Evolutionary conservation across 768 basidiomycete genomes (phyloP), one percentile per base, ranked within the genome.

Genomic region (Dentipellis sp.): DNA sequence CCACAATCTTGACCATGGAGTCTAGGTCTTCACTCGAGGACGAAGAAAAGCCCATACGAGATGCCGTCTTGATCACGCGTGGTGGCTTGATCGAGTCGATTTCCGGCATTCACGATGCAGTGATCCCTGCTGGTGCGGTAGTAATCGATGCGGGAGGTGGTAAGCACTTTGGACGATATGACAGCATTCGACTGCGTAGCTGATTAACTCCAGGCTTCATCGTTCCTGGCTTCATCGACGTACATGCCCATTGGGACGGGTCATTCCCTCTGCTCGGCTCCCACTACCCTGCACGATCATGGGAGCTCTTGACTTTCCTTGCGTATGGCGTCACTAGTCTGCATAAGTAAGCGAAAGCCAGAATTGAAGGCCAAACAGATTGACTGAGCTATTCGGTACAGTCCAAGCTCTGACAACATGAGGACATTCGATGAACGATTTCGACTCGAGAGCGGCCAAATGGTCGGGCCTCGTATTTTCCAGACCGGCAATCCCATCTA

Each of bases 391-490:
- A 9, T 45, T 11, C 10, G n/a, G n/a, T 7, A 2, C 4, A 45
- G 42, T 17, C 42, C 42, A 5, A 45, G 42, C 1, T n/a, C 42
- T 1, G 17, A 45, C 16, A 45, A 45, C 42, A 19, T 45, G 10
- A 17, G 19, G n/a, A 45, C 42, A 10, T 86, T 82, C 62, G 71
- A 77, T 42, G 87, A 88, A 65, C 81, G 86, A 35, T 80, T 75
- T 63, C 78, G 85, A 4, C 69, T 87, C 3, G 87, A 89, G 64
- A 78, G 82, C 47, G 87, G 87, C 1, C 75, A 80, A 54, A 76
- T 82, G 67, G 69, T 84, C 52, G 87, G 86, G 5, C 83, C 87
- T 36, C 78, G 87, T 23, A 85, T 88, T 52, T 88, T 84, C 71
- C 82, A 83, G 39, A 83, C 81, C 10, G 87, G 87, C 11, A 75